Evolutionary conservation across 2,329 filamentous ascomycete genomes (phyloP).

Genomic region (Neonectria punicea): DNA sequence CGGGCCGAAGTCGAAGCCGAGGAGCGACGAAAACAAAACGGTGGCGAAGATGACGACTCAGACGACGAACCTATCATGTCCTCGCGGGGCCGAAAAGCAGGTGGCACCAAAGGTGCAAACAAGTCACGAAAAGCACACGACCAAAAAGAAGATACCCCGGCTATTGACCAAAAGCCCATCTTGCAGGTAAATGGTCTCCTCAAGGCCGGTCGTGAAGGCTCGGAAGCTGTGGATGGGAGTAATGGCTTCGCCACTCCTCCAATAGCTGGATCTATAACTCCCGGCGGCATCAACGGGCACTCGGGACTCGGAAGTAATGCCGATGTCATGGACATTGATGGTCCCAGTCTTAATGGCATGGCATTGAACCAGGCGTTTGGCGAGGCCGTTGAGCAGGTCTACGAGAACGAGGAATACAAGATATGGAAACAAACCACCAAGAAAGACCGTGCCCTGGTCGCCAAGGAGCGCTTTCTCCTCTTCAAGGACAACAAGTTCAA

Average conservation of each 20-base stretch:
- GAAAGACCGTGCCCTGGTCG: slow-evolving; percentile 87
- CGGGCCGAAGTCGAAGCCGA: slow-evolving; percentile 94
- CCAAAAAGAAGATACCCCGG: slow-evolving; percentile 82
- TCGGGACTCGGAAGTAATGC: slow-evolving; percentile 77
- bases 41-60: slow-evolving; percentile 87
- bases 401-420: slow-evolving; percentile 94
- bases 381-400: slow-evolving; percentile 77
- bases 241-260: slow-evolving; percentile 90
- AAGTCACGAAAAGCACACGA: slow-evolving; percentile 80
- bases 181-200: slow-evolving; percentile 74
- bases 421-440: slow-evolving; percentile 99
- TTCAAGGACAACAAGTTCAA: slow-evolving; percentile 90
- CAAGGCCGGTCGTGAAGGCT: slow-evolving; percentile 73
- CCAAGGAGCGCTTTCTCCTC: slow-evolving; percentile 85
- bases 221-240: slow-evolving; percentile 81
- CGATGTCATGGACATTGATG: slow-evolving; percentile 90
- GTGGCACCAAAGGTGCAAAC: slow-evolving; percentile 77
- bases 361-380: slow-evolving; percentile 71
- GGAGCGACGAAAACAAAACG: slow-evolving; percentile 85
- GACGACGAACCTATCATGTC: slow-evolving; percentile 99
- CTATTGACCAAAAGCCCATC: slow-evolving; percentile 77
- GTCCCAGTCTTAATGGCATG: slow-evolving; percentile 74
- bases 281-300: slow-evolving; percentile 74
- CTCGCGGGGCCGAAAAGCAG: slow-evolving; percentile 87
- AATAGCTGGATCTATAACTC: slow-evolving; percentile 78